Base-by-base conservation (phyloP, 2,329 filamentous ascomycete species). In the Neofusicoccum ribis region DNA sequence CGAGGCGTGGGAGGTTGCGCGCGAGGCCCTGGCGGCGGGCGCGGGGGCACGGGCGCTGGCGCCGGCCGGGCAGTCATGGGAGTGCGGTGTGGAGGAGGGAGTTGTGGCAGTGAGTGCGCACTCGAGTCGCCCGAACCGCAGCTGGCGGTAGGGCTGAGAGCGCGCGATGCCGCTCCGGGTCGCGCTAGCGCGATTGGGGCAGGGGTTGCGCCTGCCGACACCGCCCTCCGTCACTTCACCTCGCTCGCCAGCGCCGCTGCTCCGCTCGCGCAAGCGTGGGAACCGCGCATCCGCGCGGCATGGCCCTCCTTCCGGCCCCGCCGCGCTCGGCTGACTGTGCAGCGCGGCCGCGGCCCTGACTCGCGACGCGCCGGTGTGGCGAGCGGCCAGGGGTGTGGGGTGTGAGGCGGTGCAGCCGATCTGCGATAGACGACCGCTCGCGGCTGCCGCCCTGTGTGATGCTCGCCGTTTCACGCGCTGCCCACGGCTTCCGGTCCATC, bases 361-460 rank as follows among this genome's bases (percentile, higher is more conserved):
- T 60, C 56, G 5, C 11, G 27, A 9, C 14, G 2, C 39, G 23
- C 54, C 54, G 34, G 27, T 59, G 56, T 60, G 56, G 56, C 56
- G 43, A 60, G 36, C 36, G 44, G 36, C 56, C 54, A 59, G 54
- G 54, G 54, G 54, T 60, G 56, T 60, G 56, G 56, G 56, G 56
- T 47, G n/a, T 60, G 56, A 60, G 56, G 56, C 56, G 56, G 56
- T 60, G 56, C 56, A 60, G 17, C 43, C 43, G 56, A 60, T 60
- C 56, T 60, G 43, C 56, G 56, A 60, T 60, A 60, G 56, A 60
- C 56, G 56, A 60, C 56, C 56, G 56, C n/a, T n/a, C 27, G 23
- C 27, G 54, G 20, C 39, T 36, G 54, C 44, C 27, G 49, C 27
- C 17, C 31, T 17, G 27, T 17, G 39, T 59, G 54, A 44, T 36